These are phyloP conservation scores for Macrolepiota dolichaula DNA, from an alignment of 768 basidiomycete species.

Conservation along the genomic window DNA sequence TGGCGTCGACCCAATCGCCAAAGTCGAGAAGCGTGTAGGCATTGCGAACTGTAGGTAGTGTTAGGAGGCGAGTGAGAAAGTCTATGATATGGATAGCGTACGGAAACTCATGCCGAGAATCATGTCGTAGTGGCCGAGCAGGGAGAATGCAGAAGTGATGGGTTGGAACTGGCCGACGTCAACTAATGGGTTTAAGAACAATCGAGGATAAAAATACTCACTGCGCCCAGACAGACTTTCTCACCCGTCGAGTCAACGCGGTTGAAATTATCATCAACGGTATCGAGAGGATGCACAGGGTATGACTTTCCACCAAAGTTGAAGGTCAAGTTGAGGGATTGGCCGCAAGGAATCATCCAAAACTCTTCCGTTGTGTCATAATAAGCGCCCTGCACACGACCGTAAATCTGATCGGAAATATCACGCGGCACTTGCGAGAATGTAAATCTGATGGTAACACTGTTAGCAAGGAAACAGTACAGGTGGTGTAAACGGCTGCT, in stretches of 20 bases:
- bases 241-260: constrained; percentile 22
- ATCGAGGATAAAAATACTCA: constrained; percentile 30
- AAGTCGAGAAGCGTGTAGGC: constrained; percentile 70
- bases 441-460: not conserved
- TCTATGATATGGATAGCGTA: constrained; percentile 30
- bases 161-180: constrained; percentile 66
- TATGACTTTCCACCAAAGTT: constrained; percentile 67
- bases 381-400: constrained; percentile 48
- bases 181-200: constrained; percentile 8
- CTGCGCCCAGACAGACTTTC: constrained; percentile 54
- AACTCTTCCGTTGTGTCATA: constrained; percentile 43
- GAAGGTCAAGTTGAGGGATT: constrained; percentile 68
- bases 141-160: constrained; percentile 74
- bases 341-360: constrained; percentile 76
- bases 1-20: constrained; percentile 59
- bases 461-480: not conserved
- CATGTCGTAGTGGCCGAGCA: constrained; percentile 77
- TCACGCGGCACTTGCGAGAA: constrained; percentile 18
- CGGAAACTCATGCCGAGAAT: constrained; percentile 81
- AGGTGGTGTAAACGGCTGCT: not conserved
- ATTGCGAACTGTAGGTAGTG: constrained; percentile 59
- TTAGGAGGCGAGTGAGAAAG: not conserved
- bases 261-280: constrained; percentile 63
- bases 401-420: constrained; percentile 62
- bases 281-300: constrained; percentile 74